These are phyloP conservation scores for Podospora pseudoanserina DNA, from an alignment of 495 filamentous ascomycete species.

Conservation along the genomic window DNA sequence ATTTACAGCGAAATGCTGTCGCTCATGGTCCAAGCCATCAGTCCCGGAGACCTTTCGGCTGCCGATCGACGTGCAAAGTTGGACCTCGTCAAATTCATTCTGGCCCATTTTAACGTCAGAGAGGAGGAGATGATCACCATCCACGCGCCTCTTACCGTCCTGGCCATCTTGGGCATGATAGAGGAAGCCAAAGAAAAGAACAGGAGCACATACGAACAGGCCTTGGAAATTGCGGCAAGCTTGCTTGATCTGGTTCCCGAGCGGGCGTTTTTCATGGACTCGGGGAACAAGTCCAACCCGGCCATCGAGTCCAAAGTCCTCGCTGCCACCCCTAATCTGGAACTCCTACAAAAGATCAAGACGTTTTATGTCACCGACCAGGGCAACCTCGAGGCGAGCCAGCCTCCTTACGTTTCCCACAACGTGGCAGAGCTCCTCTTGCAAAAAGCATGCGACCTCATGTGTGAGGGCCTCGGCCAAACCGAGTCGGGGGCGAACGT, in stretches of 20 bases:
- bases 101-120: conserved; percentile 84
- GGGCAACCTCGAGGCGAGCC: conserved; percentile 48
- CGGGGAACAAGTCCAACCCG: conserved; percentile 23
- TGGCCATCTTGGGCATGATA: conserved; percentile 64
- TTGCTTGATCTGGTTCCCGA: conserved; percentile 67
- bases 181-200: conserved; percentile 38
- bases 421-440: conserved; percentile 59
- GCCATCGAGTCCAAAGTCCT: conserved; percentile 28
- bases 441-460: conserved; percentile 55
- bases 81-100: conserved; percentile 72
- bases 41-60: conserved; percentile 36
- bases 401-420: conserved; percentile 55
- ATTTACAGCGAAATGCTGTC: conserved; percentile 81
- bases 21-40: conserved; percentile 56
- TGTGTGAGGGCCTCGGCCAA: conserved; percentile 44
- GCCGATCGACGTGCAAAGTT: conserved; percentile 56
- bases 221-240: conserved; percentile 51
- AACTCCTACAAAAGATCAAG: conserved; percentile 58
- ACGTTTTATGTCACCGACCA: conserved; percentile 61
- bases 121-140: conserved; percentile 93
- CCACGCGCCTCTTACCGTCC: conserved; percentile 72
- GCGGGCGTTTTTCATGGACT: conserved; percentile 56
- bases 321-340: conserved; percentile 40
- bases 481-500: conserved; percentile 34
- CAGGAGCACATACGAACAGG: conserved; percentile 31